A percentile compares a stretch with the other conserved stretches of the same genome.
These are phyloP conservation scores for Rhizophagus sp. DNA, from an alignment of 192 early-diverging fungal genomes.

Conservation along the genomic window DNA sequence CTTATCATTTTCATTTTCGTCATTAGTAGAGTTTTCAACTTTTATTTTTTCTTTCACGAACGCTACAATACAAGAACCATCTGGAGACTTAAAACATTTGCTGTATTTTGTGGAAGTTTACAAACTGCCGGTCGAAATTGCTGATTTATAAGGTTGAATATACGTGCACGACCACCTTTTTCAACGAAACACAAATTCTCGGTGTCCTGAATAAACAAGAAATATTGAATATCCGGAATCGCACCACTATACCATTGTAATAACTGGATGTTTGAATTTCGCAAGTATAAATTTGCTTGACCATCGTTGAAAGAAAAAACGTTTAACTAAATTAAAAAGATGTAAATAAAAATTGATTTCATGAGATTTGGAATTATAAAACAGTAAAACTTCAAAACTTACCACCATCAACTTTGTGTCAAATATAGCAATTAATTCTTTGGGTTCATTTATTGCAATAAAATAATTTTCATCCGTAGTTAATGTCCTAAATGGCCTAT, in stretches of 20 bases:
- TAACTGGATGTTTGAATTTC: not conserved
- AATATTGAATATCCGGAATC: not conserved
- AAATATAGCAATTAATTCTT: constrained; percentile 13
- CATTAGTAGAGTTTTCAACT: not conserved
- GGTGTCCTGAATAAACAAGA: constrained; percentile 7
- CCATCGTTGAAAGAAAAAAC: constrained; percentile 4
- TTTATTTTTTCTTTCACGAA: not conserved
- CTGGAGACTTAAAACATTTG: not conserved
- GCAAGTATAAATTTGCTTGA: not conserved
- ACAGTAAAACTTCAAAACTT: not conserved
- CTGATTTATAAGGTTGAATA: not conserved
- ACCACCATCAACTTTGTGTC: not conserved
- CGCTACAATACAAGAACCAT: not conserved
- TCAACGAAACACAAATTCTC: constrained; percentile 7
- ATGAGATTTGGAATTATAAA: not conserved
- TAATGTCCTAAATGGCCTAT: not conserved
- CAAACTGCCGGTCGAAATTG: not conserved
- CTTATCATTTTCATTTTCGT: not conserved
- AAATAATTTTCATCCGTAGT: not conserved
- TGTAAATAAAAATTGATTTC: not conserved
- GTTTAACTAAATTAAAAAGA: not conserved
- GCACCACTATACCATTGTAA: not conserved
- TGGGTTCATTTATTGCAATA: constrained; percentile 15
- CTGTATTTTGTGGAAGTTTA: not conserved
- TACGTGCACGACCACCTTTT: too few relatives aligned